Conservation (phyloP, 495 filamentous ascomycete genomes). For the Oleoguttula mirabilis region DNA sequence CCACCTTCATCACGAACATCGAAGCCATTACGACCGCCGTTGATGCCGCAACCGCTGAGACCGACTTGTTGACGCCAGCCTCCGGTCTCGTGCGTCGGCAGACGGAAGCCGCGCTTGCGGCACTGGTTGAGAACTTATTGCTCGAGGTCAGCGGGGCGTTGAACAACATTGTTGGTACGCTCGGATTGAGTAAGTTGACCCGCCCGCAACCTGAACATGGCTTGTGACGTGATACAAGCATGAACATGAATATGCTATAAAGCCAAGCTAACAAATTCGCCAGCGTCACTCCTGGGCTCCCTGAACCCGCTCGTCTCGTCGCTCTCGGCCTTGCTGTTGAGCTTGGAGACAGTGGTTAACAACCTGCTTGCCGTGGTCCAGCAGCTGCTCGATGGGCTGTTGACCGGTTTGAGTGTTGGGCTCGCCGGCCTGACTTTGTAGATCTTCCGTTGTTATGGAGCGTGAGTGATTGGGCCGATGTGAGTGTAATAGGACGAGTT, state of each 20-base stretch:
- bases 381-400: slow-evolving; percentile 18
- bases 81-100: slow-evolving; percentile 4
- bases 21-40: slow-evolving; percentile 15
- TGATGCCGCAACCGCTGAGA: slow-evolving; percentile 9
- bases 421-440: slow-evolving; percentile 17
- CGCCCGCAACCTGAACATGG: neutral
- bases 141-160: slow-evolving; percentile 20
- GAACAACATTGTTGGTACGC: slow-evolving; percentile 19
- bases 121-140: slow-evolving; percentile 15
- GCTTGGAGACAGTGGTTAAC: slow-evolving; percentile 18
- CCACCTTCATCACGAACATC: slow-evolving; percentile 12
- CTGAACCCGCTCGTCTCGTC: slow-evolving; percentile 17
- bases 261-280: too few species aligned
- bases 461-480: too few species aligned
- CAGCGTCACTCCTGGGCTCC: slow-evolving; percentile 15
- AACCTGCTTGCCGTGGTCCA: slow-evolving; percentile 20
- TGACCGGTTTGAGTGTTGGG: slow-evolving; percentile 18
- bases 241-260: too few species aligned
- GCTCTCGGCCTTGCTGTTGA: slow-evolving; percentile 16
- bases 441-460: too few species aligned
- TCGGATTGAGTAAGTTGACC: slow-evolving; percentile 17
- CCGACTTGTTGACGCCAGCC: slow-evolving; percentile 1
- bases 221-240: too few species aligned
- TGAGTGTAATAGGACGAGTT: too few species aligned
- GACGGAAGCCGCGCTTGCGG: slow-evolving; percentile 12